Conservation (phyloP, 1,284 basidiomycete genomes). For the Leccinum pachyderme region DNA sequence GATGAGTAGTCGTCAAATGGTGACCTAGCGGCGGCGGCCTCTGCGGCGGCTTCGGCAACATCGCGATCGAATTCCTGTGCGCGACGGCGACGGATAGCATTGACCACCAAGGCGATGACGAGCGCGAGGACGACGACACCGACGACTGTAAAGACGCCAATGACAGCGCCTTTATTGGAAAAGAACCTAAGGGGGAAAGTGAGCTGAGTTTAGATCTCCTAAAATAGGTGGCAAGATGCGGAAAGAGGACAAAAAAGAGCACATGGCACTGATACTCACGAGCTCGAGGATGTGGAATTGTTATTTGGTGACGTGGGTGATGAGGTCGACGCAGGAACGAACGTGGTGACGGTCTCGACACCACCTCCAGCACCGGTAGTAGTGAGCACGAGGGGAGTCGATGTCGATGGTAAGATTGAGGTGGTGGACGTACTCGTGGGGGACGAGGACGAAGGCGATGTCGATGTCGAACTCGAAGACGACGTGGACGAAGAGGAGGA, state of each 20-base stretch:
- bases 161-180: constrained; percentile 66
- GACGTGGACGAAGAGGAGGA: constrained; percentile 9
- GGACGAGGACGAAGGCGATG: background rate
- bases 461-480: background rate
- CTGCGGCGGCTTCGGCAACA: constrained; percentile 61
- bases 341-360: constrained; percentile 9
- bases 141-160: constrained; percentile 66
- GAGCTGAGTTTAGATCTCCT: constrained; percentile 10
- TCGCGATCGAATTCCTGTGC: constrained; percentile 66
- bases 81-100: constrained; percentile 56
- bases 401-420: background rate
- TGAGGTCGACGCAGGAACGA: background rate
- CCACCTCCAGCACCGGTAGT: constrained; percentile 7
- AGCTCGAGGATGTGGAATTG: constrained; percentile 13
- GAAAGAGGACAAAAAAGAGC: background rate
- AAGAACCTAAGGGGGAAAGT: constrained; percentile 55
- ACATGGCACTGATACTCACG: constrained; percentile 20
- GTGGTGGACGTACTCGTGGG: constrained; percentile 8
- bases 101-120: constrained; percentile 51
- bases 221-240: background rate
- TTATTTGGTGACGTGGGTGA: background rate
- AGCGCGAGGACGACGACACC: constrained; percentile 56
- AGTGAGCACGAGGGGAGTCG: constrained; percentile 8
- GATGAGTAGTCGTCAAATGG: constrained; percentile 41
- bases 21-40: constrained; percentile 50